Evolutionary conservation across 2,329 filamentous ascomycete genomes (phyloP), one percentile per base, ranked within the genome.

Genomic region (Pseudocercospora ulei): DNA sequence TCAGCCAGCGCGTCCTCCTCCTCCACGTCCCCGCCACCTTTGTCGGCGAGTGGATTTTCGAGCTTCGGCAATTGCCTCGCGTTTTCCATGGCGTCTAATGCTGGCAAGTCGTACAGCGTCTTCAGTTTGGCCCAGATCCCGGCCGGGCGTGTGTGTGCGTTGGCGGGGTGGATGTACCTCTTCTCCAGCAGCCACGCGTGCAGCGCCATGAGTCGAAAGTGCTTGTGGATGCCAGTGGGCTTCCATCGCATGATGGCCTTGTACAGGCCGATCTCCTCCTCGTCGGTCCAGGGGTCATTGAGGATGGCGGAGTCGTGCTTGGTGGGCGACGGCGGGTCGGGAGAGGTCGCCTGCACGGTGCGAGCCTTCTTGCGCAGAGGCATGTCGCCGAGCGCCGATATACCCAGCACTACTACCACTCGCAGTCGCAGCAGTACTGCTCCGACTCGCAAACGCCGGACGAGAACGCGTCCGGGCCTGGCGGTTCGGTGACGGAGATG

Each of bases 241-340:
- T 98, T 98, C 81, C 83, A 94, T 57, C 79, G 75, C 49, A 96
- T 87, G 50, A 96, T 80, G 36, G 79, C 85, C 59, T 95, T 95
- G 65, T 94, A 85, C 1, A 98, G 71, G 25, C 85, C 87, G 1
- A 84, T 86, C 50, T 93, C 81, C 62, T 98, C 90, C 56, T 95
- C 88, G 55, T 94, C 87, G 3, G 86, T 95, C 90, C 90, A 98
- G 16, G 79, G 75, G 49, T 88, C 83, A 40, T 76, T 73, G 33
- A 74, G 61, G 3, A 69, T 56, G 45, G 76, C 65, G 5, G 50
- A 45, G 12, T 48, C 46, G 35, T 27, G 29, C 43, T 62, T 62
- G 33, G 63, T 56, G 47, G 62, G 60, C 12, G 60, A 55, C 27
- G 63, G 22, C 57, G 69, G 72, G n/a, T 75, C 78, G 8, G 57